Conservation (phyloP, 352 stramenopile species). For the Pythium periplocum region DNA sequence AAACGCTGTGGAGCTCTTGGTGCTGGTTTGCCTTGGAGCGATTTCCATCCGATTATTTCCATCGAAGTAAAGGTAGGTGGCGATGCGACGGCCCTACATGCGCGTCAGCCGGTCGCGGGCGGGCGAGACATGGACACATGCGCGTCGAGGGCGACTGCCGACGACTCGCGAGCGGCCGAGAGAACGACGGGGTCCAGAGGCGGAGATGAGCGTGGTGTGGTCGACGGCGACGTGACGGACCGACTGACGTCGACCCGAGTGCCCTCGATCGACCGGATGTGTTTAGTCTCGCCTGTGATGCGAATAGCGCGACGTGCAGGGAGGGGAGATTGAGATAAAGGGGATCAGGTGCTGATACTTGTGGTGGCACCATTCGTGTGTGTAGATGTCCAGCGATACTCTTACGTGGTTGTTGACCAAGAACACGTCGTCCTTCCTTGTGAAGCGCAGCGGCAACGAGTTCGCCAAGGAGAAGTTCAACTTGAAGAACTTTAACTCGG, state of each 20-base stretch:
- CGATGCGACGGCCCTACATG: no score
- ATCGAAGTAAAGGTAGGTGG: constrained; percentile 30
- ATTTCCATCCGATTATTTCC: constrained; percentile 79
- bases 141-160: not conserved
- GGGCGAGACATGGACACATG: not conserved
- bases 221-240: no score
- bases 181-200: no score
- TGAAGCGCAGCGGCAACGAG: constrained; percentile 89
- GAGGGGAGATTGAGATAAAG: no score
- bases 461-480: constrained; percentile 96
- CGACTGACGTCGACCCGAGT: no score
- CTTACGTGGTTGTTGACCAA: constrained; percentile 96
- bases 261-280: no score
- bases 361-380: not conserved
- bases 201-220: no score
- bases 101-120: no score
- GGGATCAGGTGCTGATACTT: no score
- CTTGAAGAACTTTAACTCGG: constrained; percentile 92
- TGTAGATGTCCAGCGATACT: constrained; percentile 90
- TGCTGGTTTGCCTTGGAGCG: constrained; percentile 15
- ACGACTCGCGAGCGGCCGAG: no score
- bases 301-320: no score
- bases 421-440: constrained; percentile 95
- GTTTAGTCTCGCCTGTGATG: no score
- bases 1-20: constrained; percentile 15